phyloP scores from a whole-genome alignment of 2,329 filamentous ascomycete species.

The Plenodomus biglobosus region DNA sequence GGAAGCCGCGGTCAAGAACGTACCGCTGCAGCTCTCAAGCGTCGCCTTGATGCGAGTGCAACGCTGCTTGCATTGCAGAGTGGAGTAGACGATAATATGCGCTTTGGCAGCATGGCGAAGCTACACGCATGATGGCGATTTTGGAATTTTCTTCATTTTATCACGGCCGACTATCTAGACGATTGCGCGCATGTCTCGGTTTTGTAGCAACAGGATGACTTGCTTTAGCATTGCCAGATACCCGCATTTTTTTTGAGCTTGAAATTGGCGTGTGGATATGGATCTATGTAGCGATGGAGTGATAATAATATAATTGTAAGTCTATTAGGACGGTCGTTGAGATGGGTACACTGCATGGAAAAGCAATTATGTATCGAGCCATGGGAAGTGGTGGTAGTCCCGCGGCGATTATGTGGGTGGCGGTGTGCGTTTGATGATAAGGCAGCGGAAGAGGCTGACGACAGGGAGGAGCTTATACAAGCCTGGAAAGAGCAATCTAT shows the following conservation, averaged over 20 bases:
- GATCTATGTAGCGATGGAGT: constrained; percentile 12
- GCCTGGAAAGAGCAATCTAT: constrained; percentile 13
- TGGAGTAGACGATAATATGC: constrained; percentile 25
- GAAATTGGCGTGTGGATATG: constrained; percentile 2
- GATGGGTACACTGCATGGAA: neutral
- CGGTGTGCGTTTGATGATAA: constrained; percentile 27
- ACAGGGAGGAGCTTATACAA: constrained; percentile 7
- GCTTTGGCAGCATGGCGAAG: constrained; percentile 31
- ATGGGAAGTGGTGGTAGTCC: constrained; percentile 2
- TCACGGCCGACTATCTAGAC: constrained; percentile 16
- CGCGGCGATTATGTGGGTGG: constrained; percentile 19
- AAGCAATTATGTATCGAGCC: no score
- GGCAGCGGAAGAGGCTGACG: constrained; percentile 4
- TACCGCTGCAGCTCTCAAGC: constrained; percentile 42
- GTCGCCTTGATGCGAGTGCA: constrained; percentile 41
- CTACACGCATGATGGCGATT: constrained; percentile 27
- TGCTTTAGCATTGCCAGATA: constrained; percentile 45
- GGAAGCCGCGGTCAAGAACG: constrained; percentile 44
- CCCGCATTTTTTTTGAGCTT: constrained; percentile 38
- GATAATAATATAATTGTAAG: constrained; percentile 1
- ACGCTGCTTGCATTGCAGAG: constrained; percentile 37
- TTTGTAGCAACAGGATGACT: constrained; percentile 26
- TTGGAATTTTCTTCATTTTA: constrained; percentile 7
- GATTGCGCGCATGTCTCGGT: constrained; percentile 10
- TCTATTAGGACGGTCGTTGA: constrained; percentile 5